Percentiles rank a stretch among this genome's conserved stretches.
These are phyloP conservation scores for Retiboletus flavoniger DNA, from an alignment of 1,284 basidiomycete genomes.

Conservation along the genomic window DNA sequence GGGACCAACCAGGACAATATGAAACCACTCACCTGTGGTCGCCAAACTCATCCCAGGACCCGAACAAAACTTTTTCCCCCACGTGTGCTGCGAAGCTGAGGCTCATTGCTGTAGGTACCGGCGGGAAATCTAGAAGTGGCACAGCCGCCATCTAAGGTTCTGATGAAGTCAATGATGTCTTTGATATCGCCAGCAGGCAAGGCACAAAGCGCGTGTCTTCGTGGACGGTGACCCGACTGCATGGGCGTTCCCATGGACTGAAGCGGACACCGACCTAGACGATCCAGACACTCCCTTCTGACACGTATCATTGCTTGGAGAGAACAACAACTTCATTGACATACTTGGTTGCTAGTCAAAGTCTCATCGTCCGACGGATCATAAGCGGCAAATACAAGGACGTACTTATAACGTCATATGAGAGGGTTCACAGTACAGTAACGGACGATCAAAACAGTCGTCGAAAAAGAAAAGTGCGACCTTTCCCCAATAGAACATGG, in stretches of 20 bases:
- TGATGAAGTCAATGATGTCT: neutral
- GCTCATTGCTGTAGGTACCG: conserved; percentile 7
- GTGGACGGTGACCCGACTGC: too few relatives aligned
- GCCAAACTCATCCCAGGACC: neutral
- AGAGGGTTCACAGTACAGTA: too few relatives aligned
- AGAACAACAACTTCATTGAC: neutral
- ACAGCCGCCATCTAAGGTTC: conserved; percentile 3
- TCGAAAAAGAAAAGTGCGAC: neutral
- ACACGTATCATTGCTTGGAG: neutral
- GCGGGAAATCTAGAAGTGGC: conserved; percentile 1
- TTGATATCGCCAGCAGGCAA: neutral
- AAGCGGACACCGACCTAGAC: neutral
- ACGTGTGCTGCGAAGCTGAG: neutral
- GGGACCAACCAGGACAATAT: neutral
- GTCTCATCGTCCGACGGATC: too few relatives aligned
- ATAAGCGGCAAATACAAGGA: neutral
- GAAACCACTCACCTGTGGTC: conserved; percentile 13
- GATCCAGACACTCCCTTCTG: neutral
- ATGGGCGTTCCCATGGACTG: neutral
- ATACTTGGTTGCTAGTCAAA: neutral
- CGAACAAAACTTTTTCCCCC: neutral
- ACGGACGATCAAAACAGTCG: neutral
- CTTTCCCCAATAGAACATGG: neutral
- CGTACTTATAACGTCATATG: neutral
- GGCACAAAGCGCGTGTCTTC: neutral